Conservation (phyloP, 2,329 filamentous ascomycete species). For the Penicillium sp. region DNA sequence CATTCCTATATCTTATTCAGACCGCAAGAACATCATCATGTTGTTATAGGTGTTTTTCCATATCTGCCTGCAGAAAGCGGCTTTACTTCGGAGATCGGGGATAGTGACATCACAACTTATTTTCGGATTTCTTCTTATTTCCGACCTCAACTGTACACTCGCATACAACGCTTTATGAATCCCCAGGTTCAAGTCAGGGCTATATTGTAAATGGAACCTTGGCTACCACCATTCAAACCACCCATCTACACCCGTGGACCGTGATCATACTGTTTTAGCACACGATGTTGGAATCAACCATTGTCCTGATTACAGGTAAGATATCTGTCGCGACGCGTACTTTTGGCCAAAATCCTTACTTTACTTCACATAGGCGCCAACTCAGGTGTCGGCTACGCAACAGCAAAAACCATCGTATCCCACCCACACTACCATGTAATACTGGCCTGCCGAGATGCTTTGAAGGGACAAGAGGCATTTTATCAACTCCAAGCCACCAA, state of each 20-base stretch:
- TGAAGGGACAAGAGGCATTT: slow-evolving; percentile 12
- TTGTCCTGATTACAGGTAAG: not conserved
- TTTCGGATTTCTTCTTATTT: not conserved
- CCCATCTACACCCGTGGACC: too few species aligned
- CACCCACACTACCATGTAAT: slow-evolving; percentile 18
- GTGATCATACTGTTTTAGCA: not conserved
- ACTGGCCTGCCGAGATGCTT: slow-evolving; percentile 10
- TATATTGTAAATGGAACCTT: too few species aligned
- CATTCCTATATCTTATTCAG: too few species aligned
- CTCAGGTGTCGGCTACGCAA: slow-evolving; percentile 22
- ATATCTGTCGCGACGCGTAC: too few species aligned
- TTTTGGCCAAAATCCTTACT: too few species aligned
- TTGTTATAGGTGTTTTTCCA: too few species aligned
- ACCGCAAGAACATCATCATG: too few species aligned
- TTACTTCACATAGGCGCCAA: slow-evolving; percentile 18
- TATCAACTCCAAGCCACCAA: slow-evolving; percentile 4
- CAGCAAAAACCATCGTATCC: slow-evolving; percentile 9
- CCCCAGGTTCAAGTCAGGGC: too few species aligned
- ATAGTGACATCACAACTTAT: not conserved
- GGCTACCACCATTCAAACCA: too few species aligned
- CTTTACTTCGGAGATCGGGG: not conserved
- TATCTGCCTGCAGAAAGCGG: not conserved
- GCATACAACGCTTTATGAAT: too few species aligned
- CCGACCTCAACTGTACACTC: not conserved
- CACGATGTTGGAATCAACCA: not conserved